Base-by-base conservation (phyloP, 2,329 filamentous ascomycete genomes). In the Pseudogymnoascus sp. region DNA sequence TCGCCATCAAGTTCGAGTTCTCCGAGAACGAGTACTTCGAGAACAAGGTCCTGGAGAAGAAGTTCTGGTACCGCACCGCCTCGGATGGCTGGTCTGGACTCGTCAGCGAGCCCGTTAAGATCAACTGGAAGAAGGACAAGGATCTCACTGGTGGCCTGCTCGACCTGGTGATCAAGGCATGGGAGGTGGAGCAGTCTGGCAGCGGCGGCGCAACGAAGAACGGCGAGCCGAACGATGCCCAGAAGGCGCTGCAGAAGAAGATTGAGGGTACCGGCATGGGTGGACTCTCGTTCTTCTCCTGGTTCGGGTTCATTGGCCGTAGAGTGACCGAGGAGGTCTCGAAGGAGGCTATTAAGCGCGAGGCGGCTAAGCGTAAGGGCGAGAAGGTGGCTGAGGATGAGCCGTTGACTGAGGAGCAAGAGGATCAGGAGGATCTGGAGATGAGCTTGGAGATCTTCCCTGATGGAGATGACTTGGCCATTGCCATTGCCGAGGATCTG, bases 101-200 rank as follows among this genome's bases (percentile, higher is more conserved):
- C 35, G 91, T 97, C 64, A 93, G 88, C 23, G 91, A 96, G 79
- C 93, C 93, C 5, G 90, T 97, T 68, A 82, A 87, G 69, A 93
- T 97, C 76, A 81, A 86, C 73, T 96, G 91, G 92, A 95, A 92
- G 84, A 83, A 85, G 71, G 89, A 84, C 72, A 90, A 90, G 80
- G 93, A 97, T 76, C 78, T 93, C 71, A 97, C 91, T 38, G 82
- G 85, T 63, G 93, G 93, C 59, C 78, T 97, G 72, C 85, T 93
- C 36, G 85, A 87, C 75, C 83, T 90, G 38, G 90, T 88, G 63
- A 82, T 84, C 71, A 83, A 87, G 72, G 81, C 93, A 61, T 90
- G 82, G 72, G 82, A 89, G 67, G 87, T 87, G 38, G 81, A 84
- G 68, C 75, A 78, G 73, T 69, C 68, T 69, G 78, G 79, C 71